Evolutionary conservation across 1,284 basidiomycete species (phyloP).

Genomic region (Ganoderma resinaceum): DNA sequence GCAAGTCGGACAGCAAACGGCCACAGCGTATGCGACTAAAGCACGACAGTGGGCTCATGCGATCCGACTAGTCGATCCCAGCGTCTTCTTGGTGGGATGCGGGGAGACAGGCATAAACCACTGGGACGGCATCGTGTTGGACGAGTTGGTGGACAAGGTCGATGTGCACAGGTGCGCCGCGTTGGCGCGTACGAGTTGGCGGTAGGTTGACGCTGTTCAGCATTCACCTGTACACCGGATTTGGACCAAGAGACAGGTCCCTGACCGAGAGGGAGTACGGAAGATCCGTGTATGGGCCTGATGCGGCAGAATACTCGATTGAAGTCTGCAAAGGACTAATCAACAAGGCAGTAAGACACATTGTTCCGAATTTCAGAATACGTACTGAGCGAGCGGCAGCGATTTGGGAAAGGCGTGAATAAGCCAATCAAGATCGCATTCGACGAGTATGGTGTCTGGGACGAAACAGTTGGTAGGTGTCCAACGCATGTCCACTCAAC

Average conservation of each 20-base stretch:
- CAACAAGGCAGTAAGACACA: conserved; percentile 33
- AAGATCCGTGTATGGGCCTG: conserved; percentile 42
- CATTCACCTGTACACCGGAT: conserved; percentile 39
- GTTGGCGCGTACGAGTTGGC: no score
- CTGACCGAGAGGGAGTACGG: conserved; percentile 36
- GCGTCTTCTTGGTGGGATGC: conserved; percentile 63
- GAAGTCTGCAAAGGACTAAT: conserved; percentile 56
- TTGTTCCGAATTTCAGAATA: background rate
- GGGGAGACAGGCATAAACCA: conserved; percentile 57
- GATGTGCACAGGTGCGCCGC: conserved; percentile 41
- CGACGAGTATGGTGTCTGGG: conserved; percentile 70
- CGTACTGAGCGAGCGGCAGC: conserved; percentile 13
- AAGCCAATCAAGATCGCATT: conserved; percentile 45
- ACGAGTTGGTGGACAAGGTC: conserved; percentile 43
- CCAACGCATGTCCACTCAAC: background rate
- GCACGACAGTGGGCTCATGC: conserved; percentile 73
- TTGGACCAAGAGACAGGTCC: conserved; percentile 36
- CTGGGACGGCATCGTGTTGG: conserved; percentile 46
- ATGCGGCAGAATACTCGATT: conserved; percentile 55
- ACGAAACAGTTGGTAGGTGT: conserved; percentile 38
- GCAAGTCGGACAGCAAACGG: conserved; percentile 70
- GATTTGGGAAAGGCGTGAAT: conserved; percentile 31
- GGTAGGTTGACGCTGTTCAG: conserved; percentile 11
- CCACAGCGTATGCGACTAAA: conserved; percentile 63
- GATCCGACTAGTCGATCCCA: conserved; percentile 64